Base-by-base conservation (phyloP, 768 basidiomycete species). In the Auricularia heimuer region DNA sequence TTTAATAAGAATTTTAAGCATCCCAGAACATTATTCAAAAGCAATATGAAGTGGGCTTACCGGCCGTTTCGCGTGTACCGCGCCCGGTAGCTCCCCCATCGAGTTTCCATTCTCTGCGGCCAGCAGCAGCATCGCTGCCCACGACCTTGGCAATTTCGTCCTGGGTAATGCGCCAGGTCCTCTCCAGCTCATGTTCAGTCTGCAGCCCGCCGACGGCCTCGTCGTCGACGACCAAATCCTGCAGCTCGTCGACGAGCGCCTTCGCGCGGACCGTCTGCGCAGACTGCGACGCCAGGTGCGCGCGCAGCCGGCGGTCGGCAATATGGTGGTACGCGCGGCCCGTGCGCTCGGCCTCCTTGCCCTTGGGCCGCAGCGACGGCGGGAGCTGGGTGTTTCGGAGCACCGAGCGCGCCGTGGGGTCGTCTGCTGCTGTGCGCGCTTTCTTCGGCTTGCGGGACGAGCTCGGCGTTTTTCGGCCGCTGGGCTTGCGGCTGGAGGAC, bases 1-100 rank as follows among this genome's bases (percentile, higher is more conserved):
- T 62, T 18, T 35, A 34, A 47, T 34, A 34, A 63, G n/a, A 54
- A 29, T 29, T 29, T 29, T 24, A 24, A 24, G 24, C 24, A 24
- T 24, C 24, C 24, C 24, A 29, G 24, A 1, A 29, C 24, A 29
- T 29, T 29, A 29, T 29, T 29, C 24, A 29, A 29, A 29, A 37
- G 45, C 54, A 54, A 29, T 16, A 24, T 39, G 18, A 3, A 56
- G 44, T 63, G 6, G 7, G 78, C 83, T 71, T 61, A 92, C 90
- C 93, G 81, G 69, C 97, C 97, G 72, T 99, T 96, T 69, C 89
- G 79, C 24, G 93, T 92, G 77, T 95, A 97, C 69, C 92, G 82
- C 47, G 87, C 82, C 18, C 85, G 79, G 72, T 96, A 96, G 2
- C 89, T 89, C 0, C 96, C 96, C 88, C 88, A 66, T 95, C 91